Conservation (phyloP, 805 yeast species). For the Candida fluviatilis region DNA sequence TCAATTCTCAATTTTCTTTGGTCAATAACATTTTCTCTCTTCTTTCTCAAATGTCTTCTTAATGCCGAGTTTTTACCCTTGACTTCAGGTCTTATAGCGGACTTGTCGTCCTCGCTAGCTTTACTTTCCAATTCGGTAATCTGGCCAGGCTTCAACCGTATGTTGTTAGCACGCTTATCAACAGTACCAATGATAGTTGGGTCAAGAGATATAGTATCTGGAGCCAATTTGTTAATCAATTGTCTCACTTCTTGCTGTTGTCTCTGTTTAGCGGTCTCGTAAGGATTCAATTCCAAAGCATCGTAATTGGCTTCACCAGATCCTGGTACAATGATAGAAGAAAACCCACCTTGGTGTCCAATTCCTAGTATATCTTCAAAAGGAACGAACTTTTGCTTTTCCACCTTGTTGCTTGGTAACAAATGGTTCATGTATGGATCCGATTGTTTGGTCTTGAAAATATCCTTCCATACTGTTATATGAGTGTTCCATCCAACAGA, state of each 20-base stretch:
- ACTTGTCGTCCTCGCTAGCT: constrained; percentile 33
- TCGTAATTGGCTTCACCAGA: constrained; percentile 98
- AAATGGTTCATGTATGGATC: constrained; percentile 92
- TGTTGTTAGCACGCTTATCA: constrained; percentile 59
- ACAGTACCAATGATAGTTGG: constrained; percentile 85
- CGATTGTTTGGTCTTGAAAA: constrained; percentile 61
- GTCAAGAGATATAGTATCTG: constrained; percentile 90
- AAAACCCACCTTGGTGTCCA: constrained; percentile 75
- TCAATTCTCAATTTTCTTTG: constrained; percentile 78
- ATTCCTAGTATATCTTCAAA: constrained; percentile 94
- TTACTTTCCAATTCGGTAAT: constrained; percentile 42
- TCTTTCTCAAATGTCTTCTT: constrained; percentile 76
- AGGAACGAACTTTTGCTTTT: constrained; percentile 74
- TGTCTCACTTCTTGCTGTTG: constrained; percentile 88
- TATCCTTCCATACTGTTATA: constrained; percentile 90
- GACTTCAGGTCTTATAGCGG: constrained; percentile 61
- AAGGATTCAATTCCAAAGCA: constrained; percentile 90
- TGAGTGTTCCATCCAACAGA: constrained; percentile 97
- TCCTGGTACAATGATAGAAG: constrained; percentile 91
- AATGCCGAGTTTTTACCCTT: constrained; percentile 81
- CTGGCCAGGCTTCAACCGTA: constrained; percentile 62
- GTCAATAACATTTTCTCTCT: constrained; percentile 79
- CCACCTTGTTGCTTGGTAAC: constrained; percentile 71
- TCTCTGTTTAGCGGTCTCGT: constrained; percentile 86
- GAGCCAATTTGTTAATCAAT: constrained; percentile 80